phyloP scores from a whole-genome alignment of 2,329 filamentous ascomycete genomes.

The Beauveria australis region DNA sequence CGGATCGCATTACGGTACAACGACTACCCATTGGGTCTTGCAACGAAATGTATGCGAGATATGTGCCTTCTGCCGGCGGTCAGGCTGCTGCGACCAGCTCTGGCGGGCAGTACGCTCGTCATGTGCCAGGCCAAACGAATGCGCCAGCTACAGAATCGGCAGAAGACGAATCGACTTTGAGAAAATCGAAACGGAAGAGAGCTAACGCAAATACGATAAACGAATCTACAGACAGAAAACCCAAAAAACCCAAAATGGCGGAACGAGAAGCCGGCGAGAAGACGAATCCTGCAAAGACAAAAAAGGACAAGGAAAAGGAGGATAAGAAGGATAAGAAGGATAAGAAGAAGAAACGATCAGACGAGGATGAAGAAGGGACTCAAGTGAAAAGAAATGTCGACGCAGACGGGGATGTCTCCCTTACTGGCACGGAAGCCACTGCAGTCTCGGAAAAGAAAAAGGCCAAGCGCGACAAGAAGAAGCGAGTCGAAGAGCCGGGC shows the following conservation, averaged over 20 bases:
- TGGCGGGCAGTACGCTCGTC: constrained; percentile 29
- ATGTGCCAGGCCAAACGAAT: constrained; percentile 24
- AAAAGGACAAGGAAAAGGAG: constrained; percentile 18
- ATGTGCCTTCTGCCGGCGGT: constrained; percentile 28
- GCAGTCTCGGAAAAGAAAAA: constrained; percentile 2
- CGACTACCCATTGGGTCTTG: constrained; percentile 13
- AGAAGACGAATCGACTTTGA: constrained; percentile 21
- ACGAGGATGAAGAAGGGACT: not conserved
- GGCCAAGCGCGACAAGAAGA: constrained; percentile 25
- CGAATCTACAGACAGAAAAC: constrained; percentile 20
- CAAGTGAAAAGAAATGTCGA: not conserved
- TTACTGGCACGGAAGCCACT: not conserved
- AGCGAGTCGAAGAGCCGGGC: constrained; percentile 20
- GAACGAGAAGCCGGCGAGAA: constrained; percentile 14
- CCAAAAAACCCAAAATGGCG: constrained; percentile 16
- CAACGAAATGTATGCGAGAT: constrained; percentile 33
- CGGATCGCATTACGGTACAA: not conserved
- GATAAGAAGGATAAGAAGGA: constrained; percentile 12
- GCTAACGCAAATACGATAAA: constrained; percentile 22
- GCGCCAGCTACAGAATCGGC: constrained; percentile 15
- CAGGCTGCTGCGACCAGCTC: constrained; percentile 11
- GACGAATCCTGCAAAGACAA: constrained; percentile 21
- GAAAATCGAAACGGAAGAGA: constrained; percentile 29
- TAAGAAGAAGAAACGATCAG: constrained; percentile 12
- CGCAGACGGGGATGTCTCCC: not conserved